Base-by-base conservation (phyloP, 2,329 filamentous ascomycete species). In the Dothideomycetes sp. region DNA sequence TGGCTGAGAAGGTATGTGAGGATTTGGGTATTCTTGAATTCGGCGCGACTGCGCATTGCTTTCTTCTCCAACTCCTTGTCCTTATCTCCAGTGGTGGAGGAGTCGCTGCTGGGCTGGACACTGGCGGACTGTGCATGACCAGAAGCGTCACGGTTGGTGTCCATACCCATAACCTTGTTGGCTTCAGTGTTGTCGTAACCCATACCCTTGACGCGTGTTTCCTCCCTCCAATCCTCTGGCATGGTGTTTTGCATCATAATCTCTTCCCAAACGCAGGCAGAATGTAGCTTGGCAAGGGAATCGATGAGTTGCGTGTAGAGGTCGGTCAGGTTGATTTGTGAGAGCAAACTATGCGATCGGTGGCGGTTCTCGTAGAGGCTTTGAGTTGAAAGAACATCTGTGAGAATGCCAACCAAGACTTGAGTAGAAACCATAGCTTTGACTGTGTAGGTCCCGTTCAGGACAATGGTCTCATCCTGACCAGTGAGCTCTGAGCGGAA, bases 191-290 rank as follows among this genome's bases (percentile, higher is more conserved):
- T 54, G 29, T 58, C 59, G 41, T 62, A 60, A 5, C 58, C 56
- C 19, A 54, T 53, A 38, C 57, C 59, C 40, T 58, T 58, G 29
- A 68, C 60, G 18, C 64, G 59, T 10, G 65, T 66, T 31, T 61
- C 57, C 35, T 62, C 60, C 45, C 64, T 64, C 79, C 80, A 84
- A 43, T 77, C 68, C 29, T 78, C 71, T 1, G 89, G 86, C 36
- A 94, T 80, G 38, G 75, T 70, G 37, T 76, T 79, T 47, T 82
- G 74, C 33, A 95, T 67, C 1, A 80, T 66, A 27, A 88, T 82
- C 48, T 93, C 84, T 59, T 98, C 89, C 59, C 80, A 81, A n/a
- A 94, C 71, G 43, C 86, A 83, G 38, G 81, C 80, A 31, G 83
- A 75, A 47, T 95, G 73, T 12, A 98, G 65, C 17, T 79, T 78